A percentile compares a stretch with the other conserved stretches of the same genome.
Conservation (phyloP, 1,139 yeast genomes). For the Lodderomyces parapsilosis region DNA sequence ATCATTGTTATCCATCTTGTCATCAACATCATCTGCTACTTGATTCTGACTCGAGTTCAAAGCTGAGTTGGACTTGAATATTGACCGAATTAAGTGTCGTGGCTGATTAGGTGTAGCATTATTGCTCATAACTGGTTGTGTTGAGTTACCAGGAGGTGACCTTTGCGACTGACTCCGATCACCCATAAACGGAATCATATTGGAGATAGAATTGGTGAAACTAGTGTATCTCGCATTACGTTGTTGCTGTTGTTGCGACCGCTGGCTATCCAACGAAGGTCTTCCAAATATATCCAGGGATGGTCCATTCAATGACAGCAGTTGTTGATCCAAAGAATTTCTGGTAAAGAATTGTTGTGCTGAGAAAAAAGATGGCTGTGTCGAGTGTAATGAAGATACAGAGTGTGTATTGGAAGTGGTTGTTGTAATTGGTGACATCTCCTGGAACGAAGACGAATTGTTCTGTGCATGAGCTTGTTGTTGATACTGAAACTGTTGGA, state of each 20-base stretch:
- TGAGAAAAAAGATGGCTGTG: slow-evolving; percentile 47
- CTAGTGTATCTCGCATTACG: slow-evolving; percentile 29
- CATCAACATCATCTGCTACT: not conserved
- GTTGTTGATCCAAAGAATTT: slow-evolving; percentile 36
- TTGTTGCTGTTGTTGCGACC: slow-evolving; percentile 19
- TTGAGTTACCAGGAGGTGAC: slow-evolving; percentile 16
- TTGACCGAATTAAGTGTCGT: slow-evolving; percentile 41
- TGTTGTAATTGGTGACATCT: slow-evolving; percentile 45
- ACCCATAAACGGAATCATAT: slow-evolving; percentile 47
- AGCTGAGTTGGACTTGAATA: slow-evolving; percentile 26
- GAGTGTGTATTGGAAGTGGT: slow-evolving; percentile 48
- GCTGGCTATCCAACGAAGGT: slow-evolving; percentile 19
- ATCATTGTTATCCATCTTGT: slow-evolving; percentile 10
- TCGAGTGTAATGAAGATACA: slow-evolving; percentile 39
- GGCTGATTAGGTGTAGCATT: slow-evolving; percentile 21
- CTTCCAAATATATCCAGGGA: slow-evolving; percentile 31
- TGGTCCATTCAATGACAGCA: slow-evolving; percentile 29
- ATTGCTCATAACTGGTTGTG: slow-evolving; percentile 5
- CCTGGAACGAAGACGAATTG: slow-evolving; percentile 18
- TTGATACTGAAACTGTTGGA: slow-evolving; percentile 2
- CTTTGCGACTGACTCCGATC: slow-evolving; percentile 30
- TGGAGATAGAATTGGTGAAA: slow-evolving; percentile 40
- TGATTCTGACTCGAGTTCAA: slow-evolving; percentile 1
- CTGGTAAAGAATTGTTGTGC: slow-evolving; percentile 44
- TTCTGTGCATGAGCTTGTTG: slow-evolving; percentile 2